A percentile compares a stretch with the other conserved stretches of the same genome.
Evolutionary conservation across 2,329 filamentous ascomycete species (phyloP).

Genomic region (Cercospora sp.): DNA sequence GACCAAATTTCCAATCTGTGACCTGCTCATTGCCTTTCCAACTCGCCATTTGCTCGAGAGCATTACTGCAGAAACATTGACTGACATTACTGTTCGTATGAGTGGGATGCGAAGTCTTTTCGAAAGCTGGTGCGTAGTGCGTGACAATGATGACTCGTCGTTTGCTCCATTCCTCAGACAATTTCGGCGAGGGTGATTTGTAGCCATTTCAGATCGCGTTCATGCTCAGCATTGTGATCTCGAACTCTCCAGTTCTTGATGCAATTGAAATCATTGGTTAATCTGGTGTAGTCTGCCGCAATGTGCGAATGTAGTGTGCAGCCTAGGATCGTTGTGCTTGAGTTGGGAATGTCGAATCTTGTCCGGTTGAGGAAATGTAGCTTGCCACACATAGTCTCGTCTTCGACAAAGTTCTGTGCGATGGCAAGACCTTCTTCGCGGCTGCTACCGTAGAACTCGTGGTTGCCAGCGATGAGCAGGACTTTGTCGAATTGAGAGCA

Average conservation of each 20-base stretch:
- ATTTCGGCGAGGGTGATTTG: constrained; percentile 40
- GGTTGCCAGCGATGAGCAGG: constrained; percentile 56
- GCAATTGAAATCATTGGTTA: constrained; percentile 53
- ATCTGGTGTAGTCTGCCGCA: constrained; percentile 38
- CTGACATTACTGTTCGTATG: constrained; percentile 49
- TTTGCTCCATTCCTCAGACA: neutral
- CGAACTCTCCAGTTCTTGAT: constrained; percentile 55
- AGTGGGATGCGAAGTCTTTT: constrained; percentile 51
- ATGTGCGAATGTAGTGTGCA: constrained; percentile 60
- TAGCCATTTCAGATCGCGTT: constrained; percentile 54
- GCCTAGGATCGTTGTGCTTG: constrained; percentile 53
- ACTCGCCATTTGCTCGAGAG: constrained; percentile 22
- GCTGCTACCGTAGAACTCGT: constrained; percentile 55
- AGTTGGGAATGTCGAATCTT: constrained; percentile 43
- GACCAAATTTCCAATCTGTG: constrained; percentile 50
- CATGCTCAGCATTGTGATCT: constrained; percentile 52
- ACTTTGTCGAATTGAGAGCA: constrained; percentile 48
- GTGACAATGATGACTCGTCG: constrained; percentile 47
- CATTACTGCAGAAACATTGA: constrained; percentile 53
- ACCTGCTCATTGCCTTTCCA: constrained; percentile 21
- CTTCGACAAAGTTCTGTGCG: constrained; percentile 44
- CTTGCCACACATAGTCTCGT: constrained; percentile 43
- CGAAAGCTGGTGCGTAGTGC: constrained; percentile 57
- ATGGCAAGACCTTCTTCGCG: constrained; percentile 43
- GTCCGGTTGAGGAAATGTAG: constrained; percentile 46